Evolutionary conservation across 495 filamentous ascomycete species (phyloP), one percentile per base, ranked within the genome.

Genomic region (Viridothelium virens): DNA sequence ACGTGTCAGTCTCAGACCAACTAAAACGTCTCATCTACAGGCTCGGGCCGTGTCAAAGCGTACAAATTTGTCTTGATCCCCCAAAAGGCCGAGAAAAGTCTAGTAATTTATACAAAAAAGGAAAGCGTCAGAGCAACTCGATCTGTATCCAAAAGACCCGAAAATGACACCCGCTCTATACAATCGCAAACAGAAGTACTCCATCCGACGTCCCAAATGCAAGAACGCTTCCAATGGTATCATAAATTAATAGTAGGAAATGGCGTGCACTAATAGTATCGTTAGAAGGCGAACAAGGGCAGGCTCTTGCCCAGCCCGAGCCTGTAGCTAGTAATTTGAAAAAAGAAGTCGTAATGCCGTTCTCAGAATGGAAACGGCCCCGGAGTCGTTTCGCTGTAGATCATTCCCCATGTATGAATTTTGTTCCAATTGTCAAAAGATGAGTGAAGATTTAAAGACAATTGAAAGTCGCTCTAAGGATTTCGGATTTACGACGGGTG

Each of bases 141-240:
- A 25, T 25, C 25, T 25, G 25, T 14, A 53, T 11, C 14, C 48
- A 12, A 46, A 46, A 7, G 41, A 7, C 41, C 14, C 9, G 12
- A 18, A 14, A 18, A 53, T 18, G 48, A 18, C 48, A 11, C 5
- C 12, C 53, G 53, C 18, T 31, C 31, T 7, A 5, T 59, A n/a
- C 36, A 53, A 14, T 5, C n/a, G 41, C 53, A 36, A 33, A 59
- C n/a, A 36, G 31, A 10, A 11, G 5, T 59, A 59, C 53, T 11
- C 53, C 53, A 34, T 59, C 31, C 18, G 14, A 59, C 31, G 31
- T 33, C 53, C 53, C 33, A 59, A 59, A 59, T 59, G 53, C 53
- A 33, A 36, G n/a, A 10, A 18, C 31, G 53, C 31, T 33, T 33
- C 53, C 53, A 11, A 31, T 59, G 53, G 53, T 59, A 59, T 59